Evolutionary conservation across 139 green algal genomes (phyloP).

Genomic region (Auxenochlorella pyrenoidosa): DNA sequence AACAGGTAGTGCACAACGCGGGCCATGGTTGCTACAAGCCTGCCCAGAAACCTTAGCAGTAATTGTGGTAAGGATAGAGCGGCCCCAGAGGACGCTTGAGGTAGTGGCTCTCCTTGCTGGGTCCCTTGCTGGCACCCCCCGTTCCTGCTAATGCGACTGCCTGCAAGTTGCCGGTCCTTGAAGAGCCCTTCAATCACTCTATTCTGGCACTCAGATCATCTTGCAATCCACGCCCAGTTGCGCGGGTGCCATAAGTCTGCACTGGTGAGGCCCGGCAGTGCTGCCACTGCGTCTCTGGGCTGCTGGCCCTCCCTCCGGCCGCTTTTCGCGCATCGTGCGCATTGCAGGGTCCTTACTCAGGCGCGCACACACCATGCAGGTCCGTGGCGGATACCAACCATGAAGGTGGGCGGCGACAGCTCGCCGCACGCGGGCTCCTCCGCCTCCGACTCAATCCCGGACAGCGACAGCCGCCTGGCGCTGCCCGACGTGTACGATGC

Average conservation of each 20-base stretch:
- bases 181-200: too few species aligned
- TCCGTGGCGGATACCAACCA: not conserved
- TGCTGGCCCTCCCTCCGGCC: too few species aligned
- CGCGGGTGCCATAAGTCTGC: too few species aligned
- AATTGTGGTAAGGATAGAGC: not conserved
- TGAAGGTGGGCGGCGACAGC: not conserved
- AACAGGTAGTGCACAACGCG: not conserved
- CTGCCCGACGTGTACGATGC: slow-evolving; percentile 24
- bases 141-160: not conserved
- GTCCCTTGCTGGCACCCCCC: not conserved
- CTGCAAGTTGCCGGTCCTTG: too few species aligned
- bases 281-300: too few species aligned
- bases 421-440: not conserved
- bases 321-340: too few species aligned
- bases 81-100: not conserved
- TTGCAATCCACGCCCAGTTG: too few species aligned
- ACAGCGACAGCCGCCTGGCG: not conserved
- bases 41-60: not conserved
- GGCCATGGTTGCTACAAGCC: not conserved
- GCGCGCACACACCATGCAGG: too few species aligned
- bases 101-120: not conserved
- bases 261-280: too few species aligned
- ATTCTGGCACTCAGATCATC: too few species aligned
- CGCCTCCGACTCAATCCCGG: not conserved
- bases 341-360: not conserved